Evolutionary conservation across 441 rosid genomes (phyloP), one percentile per base, ranked within the genome.

Genomic region (Manihot esculenta): DNA sequence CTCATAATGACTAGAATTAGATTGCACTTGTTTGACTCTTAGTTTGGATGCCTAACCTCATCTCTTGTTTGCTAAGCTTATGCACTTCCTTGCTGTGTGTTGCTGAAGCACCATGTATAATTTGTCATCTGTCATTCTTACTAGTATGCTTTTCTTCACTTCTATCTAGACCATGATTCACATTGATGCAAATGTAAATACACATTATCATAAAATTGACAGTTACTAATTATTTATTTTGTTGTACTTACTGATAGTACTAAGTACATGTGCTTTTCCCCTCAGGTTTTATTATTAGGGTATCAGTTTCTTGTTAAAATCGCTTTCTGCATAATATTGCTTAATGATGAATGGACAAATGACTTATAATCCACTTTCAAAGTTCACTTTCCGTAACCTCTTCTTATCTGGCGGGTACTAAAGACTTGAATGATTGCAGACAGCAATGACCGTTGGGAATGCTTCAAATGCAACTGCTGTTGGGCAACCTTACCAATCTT

Each of bases 401-500:
- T 15, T 49, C 26, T 44, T 62, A 7, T 8, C 14, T 42, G 38
- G 47, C 53, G 15, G 24, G 42, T 42, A 45, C 20, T 59, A 24
- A 69, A 41, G 45, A 20, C 35, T 58, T 49, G 24, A 12, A 51
- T 77, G 72, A 60, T 70, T 81, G 79, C 97, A 94, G 99, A 76
- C 92, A 42, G 86, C 87, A 59, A 72, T 87, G 80, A 74, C 78
- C 42, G 63, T 82, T 69, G 96, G 94, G 18, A 82, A 72, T 78
- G 79, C 81, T 72, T 68, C 89, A 57, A 81, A 66, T 69, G 71
- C 79, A 38, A 68, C 82, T 15, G 76, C 70, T 70, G 51, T 79
- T 33, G 90, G 77, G 64, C 87, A 84, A 57, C 83, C 86, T 56
- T 81, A 79, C 77, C 92, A 82, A 62, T 62, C 83, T 62, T 70